Evolutionary conservation across 2,329 filamentous ascomycete species (phyloP), one percentile per base, ranked within the genome.

Genomic region (Paecilomyces sp.): DNA sequence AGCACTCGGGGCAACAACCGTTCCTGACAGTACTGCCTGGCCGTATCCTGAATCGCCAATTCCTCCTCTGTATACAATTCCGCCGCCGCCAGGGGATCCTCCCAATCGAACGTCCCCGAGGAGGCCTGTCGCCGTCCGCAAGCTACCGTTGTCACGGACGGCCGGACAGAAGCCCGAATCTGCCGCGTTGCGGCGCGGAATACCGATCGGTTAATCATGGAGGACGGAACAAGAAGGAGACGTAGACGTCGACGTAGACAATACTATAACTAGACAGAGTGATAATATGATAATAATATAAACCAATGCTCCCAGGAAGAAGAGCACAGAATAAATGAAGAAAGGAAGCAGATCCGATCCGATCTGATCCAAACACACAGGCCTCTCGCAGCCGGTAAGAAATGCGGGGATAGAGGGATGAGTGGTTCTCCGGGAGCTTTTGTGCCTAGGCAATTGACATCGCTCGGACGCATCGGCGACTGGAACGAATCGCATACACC

Each of bases 11-110:
- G 94, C 51, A 90, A 80, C 78, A 99, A 81, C 61, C 85, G 85
- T 73, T 97, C 92, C 75, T 97, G 93, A 73, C 92, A 97, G 71
- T 97, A 99, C 62, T 90, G 85, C 75, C 96, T 90, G 34, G 93
- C 93, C 5, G 91, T 96, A 68, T 97, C 91, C 51, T 89, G 83
- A 65, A 99, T 93, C 13, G 92, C 91, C 64, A 91, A 73, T 75
- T 99, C 94, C 61, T 99, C 94, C 65, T 96, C 90, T 0, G 92
- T 96, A 69, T 92, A 84, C 53, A 96, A 78, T 69, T 86, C 88
- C 68, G 86, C 87, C 36, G 88, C 82, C 28, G 83, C 83, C 60
- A 99, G 80, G 22, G 94, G 92, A 71, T 99, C 94, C 73, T 94
- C 85, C 93, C 94, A 99, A 74, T 96, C 87, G 74, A 97, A 97